Evolutionary conservation across 352 stramenopile species (phyloP).

Genomic region (Stramenopiles sp.): DNA sequence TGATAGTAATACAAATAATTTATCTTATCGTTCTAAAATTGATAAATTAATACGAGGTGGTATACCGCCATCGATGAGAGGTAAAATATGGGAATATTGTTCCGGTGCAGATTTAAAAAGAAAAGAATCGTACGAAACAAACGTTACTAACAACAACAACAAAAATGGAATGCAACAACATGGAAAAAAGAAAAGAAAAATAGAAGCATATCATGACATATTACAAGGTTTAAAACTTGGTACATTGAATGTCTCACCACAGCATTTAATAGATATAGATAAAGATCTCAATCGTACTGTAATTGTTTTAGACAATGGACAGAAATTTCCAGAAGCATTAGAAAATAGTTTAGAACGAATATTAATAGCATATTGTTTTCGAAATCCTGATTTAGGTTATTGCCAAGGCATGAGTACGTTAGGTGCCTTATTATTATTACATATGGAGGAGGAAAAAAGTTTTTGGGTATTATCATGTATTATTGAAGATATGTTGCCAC

Average conservation of each 20-base stretch:
- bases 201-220: not conserved
- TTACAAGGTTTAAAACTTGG: not conserved
- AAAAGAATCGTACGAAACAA: not conserved
- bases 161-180: too few species aligned
- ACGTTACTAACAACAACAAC: too few species aligned
- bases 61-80: constrained; percentile 37
- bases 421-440: constrained; percentile 42
- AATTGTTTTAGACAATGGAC: not conserved
- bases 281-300: not conserved
- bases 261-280: not conserved
- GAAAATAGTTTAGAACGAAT: constrained; percentile 37
- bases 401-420: constrained; percentile 70
- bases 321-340: constrained; percentile 14
- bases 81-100: constrained; percentile 53
- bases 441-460: constrained; percentile 52
- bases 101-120: constrained; percentile 37
- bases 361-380: constrained; percentile 51
- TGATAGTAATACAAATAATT: too few species aligned
- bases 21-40: too few species aligned
- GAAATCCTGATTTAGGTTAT: constrained; percentile 55
- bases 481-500: constrained; percentile 61
- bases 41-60: constrained; percentile 16
- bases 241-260: not conserved
- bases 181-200: not conserved
- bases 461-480: constrained; percentile 60